Percentiles rank a stretch among this genome's conserved stretches.
phyloP scores from a whole-genome alignment of 1,139 yeast species.

The Scheffersomyces parashehatae region DNA sequence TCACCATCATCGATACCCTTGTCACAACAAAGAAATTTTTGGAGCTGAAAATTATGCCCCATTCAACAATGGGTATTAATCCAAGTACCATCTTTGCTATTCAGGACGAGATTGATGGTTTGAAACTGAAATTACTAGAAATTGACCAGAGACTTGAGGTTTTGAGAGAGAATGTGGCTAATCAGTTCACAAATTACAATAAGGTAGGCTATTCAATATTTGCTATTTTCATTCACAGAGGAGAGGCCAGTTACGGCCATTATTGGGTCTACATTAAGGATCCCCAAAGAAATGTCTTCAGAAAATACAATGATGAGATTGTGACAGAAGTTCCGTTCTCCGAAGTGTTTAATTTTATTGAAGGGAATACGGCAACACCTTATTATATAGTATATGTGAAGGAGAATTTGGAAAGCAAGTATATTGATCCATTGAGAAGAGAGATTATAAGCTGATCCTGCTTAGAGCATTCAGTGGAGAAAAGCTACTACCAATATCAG shows the following conservation, averaged over 20 bases:
- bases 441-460: conserved; percentile 8
- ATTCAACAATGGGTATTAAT: conserved; percentile 25
- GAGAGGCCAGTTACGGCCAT: conserved; percentile 95
- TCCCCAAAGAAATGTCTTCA: conserved; percentile 61
- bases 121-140: conserved; percentile 37
- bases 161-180: conserved; percentile 49
- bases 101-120: conserved; percentile 30
- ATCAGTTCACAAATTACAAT: conserved; percentile 61
- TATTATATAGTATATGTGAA: conserved; percentile 84
- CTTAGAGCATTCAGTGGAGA: neutral
- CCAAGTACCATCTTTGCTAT: conserved; percentile 40
- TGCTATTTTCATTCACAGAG: conserved; percentile 92
- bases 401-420: conserved; percentile 57
- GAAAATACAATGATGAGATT: conserved; percentile 90
- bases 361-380: conserved; percentile 87
- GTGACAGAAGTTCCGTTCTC: conserved; percentile 75
- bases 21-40: conserved; percentile 59
- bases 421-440: conserved; percentile 69
- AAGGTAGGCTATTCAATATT: conserved; percentile 77
- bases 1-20: conserved; percentile 50
- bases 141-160: conserved; percentile 40
- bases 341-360: conserved; percentile 75
- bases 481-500: no score
- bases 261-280: conserved; percentile 94
- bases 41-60: conserved; percentile 25